Base-by-base conservation (phyloP, 768 basidiomycete species). In the Pulveroboletus sp. region DNA sequence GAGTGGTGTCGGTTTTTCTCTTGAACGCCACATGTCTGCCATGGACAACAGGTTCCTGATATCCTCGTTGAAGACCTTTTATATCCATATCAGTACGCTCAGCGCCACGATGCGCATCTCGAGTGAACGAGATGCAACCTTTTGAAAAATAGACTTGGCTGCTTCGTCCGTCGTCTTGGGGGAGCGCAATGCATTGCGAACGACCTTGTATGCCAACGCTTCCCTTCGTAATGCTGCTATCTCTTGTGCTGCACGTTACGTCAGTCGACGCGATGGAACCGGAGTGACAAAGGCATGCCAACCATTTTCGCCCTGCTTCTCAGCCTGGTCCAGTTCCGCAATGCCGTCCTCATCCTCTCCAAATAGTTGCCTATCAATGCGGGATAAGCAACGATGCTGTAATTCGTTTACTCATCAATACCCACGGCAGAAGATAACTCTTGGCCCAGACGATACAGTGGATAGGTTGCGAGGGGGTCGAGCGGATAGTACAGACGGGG, bases 391-490 rank as follows among this genome's bases (percentile, higher is more conserved):
- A 26, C 43, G 14, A 26, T 0, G 41, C 15, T 31, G 43, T 2
- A 6, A 18, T 6, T 18, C 24, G 14, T n/a, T 15, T 6, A 6
- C 17, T 4, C 9, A 10, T 27, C 11, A 11, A 21, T 21, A 70
- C 87, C 63, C 58, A 91, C 94, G 88, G 85, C 60, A 97, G 80
- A 11, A 99, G 82, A 72, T 98, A 98, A 50, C 83, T 93, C 68
- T 98, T 99, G 28, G 92, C 93, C 96, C 96, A 99, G 3, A 97
- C 94, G 43, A 99, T 97, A 62, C 95, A 99, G 61, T 99, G 96
- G 44, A 98, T 96, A 0, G 96, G 93, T 56, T 95, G 94, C 50
- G 88, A 91, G 0, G 96, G 96, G 0, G 96, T 98, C 3, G 92
- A 92, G 35, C 95, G 85, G 57, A 99, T 98, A 0, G 96, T 98